Percentiles rank a stretch among this genome's conserved stretches.
Evolutionary conservation across 2,329 filamentous ascomycete genomes (phyloP).

Genomic region (Tolypocladium ophioglossoides): DNA sequence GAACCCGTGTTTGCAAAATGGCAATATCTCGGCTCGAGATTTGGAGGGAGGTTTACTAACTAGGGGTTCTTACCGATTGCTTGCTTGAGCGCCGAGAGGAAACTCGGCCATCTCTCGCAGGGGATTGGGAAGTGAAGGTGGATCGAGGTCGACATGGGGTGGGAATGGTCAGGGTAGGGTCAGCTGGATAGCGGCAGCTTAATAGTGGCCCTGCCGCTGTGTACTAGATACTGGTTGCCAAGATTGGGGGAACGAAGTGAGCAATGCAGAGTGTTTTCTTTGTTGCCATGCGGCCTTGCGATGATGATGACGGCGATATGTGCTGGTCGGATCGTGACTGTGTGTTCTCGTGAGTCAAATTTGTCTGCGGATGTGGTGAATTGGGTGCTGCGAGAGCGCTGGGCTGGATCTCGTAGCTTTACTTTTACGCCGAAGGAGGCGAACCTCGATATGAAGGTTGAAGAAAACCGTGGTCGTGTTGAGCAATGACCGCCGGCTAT

Average conservation of each 20-base stretch:
- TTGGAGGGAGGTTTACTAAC: neutral
- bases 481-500: too few species aligned
- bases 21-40: neutral
- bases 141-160: neutral
- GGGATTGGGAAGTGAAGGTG: neutral
- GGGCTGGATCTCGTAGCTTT: neutral
- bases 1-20: neutral
- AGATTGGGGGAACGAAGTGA: conserved; percentile 3
- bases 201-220: conserved; percentile 8
- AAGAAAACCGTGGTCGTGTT: too few species aligned
- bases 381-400: neutral
- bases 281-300: neutral
- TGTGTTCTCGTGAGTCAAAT: neutral
- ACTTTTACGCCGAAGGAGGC: too few species aligned
- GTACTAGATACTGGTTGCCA: conserved; percentile 14
- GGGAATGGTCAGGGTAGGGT: neutral
- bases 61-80: neutral
- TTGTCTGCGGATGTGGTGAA: too few species aligned
- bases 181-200: neutral
- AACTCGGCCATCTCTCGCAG: neutral
- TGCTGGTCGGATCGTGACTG: neutral
- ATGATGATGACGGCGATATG: neutral
- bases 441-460: too few species aligned
- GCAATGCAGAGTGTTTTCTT: conserved; percentile 5
- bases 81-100: neutral